A percentile compares a stretch with the other conserved stretches of the same genome.
Conservation (phyloP, 1,284 basidiomycete genomes). For the Coniferiporia weirii region DNA sequence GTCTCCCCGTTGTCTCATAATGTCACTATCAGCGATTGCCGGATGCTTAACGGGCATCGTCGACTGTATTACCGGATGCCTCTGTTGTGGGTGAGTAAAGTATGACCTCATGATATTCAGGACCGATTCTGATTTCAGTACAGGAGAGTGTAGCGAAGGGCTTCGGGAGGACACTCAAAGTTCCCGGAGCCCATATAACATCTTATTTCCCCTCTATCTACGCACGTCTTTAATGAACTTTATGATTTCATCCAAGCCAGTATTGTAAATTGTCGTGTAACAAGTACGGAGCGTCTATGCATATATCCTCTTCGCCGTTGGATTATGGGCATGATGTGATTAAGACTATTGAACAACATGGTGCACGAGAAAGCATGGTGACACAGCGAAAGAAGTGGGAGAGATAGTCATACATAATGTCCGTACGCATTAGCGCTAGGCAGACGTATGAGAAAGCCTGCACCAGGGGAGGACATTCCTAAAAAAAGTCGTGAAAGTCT, state of each 20-base stretch:
- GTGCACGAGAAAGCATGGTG: background rate
- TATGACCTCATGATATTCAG: background rate
- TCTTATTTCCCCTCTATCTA: background rate
- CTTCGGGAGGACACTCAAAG: constrained; percentile 6
- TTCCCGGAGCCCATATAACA: constrained; percentile 7
- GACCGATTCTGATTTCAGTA: background rate
- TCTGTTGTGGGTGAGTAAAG: constrained; percentile 20
- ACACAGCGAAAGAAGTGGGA: background rate
- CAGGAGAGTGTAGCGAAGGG: constrained; percentile 13
- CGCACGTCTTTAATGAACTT: no score
- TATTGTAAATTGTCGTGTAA: background rate
- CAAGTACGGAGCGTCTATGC: background rate
- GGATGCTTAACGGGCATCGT: constrained; percentile 17
- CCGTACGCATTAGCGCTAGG: background rate
- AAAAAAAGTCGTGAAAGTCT: no score
- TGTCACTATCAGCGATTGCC: constrained; percentile 15
- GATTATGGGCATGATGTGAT: background rate
- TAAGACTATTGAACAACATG: background rate
- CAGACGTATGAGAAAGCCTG: background rate
- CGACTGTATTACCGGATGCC: constrained; percentile 19
- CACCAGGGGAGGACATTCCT: no score
- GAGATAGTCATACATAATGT: background rate
- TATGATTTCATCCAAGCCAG: background rate
- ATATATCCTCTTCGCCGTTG: background rate
- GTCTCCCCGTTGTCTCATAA: background rate